Conservation (phyloP, 2,329 filamentous ascomycete genomes). For the Graphiopsis chlorocephala region DNA sequence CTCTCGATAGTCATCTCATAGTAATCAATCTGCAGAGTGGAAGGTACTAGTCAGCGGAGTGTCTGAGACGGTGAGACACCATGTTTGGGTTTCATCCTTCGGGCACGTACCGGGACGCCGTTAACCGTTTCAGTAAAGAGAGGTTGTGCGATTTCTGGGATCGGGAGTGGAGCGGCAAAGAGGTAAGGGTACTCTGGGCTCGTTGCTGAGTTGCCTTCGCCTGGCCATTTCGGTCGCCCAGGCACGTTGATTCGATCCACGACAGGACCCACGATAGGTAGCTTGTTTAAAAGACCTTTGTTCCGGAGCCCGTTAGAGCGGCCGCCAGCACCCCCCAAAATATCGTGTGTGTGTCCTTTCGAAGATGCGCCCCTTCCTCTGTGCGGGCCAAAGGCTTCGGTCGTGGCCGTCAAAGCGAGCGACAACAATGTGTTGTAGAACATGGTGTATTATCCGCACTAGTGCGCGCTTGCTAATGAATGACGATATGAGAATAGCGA, state of each 20-base stretch:
- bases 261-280: conserved; percentile 7
- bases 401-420: conserved; percentile 12
- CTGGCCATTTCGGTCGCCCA: conserved; percentile 12
- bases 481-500: conserved; percentile 1
- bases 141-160: conserved; percentile 21
- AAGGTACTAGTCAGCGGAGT: background rate
- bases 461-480: background rate
- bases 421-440: conserved; percentile 5
- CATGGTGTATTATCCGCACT: background rate
- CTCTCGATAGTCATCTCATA: conserved; percentile 46
- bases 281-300: conserved; percentile 3
- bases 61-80: conserved; percentile 36
- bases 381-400: background rate
- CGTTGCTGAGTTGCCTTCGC: conserved; percentile 22
- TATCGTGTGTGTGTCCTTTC: background rate
- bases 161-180: conserved; percentile 24
- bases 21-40: conserved; percentile 34
- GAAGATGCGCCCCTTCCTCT: background rate
- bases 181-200: conserved; percentile 25
- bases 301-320: background rate
- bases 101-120: conserved; percentile 24
- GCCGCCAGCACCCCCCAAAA: background rate
- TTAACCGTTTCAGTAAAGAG: conserved; percentile 37
- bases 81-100: background rate
- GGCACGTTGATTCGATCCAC: conserved; percentile 3